Evolutionary conservation across 2,329 filamentous ascomycete genomes (phyloP).

Genomic region (Fusarium protoensiforme): DNA sequence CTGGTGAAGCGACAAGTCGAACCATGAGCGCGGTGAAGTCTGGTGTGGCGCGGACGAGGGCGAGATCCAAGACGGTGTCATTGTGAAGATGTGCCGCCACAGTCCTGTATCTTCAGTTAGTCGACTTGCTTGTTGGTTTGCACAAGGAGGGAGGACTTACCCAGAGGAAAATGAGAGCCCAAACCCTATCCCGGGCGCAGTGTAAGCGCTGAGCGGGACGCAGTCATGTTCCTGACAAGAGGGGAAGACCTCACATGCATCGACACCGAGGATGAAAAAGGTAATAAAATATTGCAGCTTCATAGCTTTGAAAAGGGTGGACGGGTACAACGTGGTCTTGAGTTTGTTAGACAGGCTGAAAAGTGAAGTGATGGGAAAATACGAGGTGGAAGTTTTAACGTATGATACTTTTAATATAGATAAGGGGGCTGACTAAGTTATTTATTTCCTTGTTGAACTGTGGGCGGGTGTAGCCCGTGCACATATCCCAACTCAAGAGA

Average conservation of each 20-base stretch:
- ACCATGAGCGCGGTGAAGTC: conserved; percentile 14
- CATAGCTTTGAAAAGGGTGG: neutral
- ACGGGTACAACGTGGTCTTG: no score
- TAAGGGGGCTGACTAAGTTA: no score
- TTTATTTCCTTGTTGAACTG: no score
- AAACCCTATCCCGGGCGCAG: neutral
- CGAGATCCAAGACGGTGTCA: neutral
- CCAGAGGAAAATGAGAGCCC: neutral
- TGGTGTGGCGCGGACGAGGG: neutral
- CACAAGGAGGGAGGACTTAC: neutral
- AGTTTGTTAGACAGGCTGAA: no score
- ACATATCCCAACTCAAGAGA: no score
- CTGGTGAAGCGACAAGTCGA: neutral
- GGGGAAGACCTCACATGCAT: neutral
- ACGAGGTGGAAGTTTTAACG: no score
- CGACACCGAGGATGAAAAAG: neutral
- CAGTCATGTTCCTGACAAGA: neutral
- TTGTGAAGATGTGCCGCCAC: neutral
- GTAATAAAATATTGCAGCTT: neutral
- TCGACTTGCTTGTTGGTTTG: neutral
- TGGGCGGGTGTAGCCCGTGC: no score
- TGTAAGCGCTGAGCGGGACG: neutral
- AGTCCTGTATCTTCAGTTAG: neutral
- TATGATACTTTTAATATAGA: no score
- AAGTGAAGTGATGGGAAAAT: no score